Percentiles rank a stretch among this genome's conserved stretches.
Conservation (phyloP, 169 alveolate genomes). For the Amoebophrya sp. region DNA sequence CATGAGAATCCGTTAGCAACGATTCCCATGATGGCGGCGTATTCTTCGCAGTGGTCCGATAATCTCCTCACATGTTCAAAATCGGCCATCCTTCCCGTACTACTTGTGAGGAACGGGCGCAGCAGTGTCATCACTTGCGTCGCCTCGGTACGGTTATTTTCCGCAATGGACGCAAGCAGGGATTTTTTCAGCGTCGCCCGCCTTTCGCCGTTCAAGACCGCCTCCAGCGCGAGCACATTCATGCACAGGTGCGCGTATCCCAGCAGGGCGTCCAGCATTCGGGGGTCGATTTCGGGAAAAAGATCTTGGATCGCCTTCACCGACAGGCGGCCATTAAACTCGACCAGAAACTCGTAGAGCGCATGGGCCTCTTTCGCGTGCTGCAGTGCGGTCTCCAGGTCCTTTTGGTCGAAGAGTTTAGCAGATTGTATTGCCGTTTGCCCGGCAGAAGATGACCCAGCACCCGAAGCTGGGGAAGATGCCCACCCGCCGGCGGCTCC, state of each 20-base stretch:
- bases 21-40: not conserved
- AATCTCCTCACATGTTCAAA: not conserved
- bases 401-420: not conserved
- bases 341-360: not conserved
- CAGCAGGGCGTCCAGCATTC: not conserved
- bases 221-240: not conserved
- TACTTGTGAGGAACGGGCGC: not conserved
- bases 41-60: not conserved
- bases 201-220: not conserved
- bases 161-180: not conserved
- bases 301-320: not conserved
- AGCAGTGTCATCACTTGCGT: not conserved
- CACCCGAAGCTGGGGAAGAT: not conserved
- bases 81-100: not conserved
- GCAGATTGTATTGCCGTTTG: not conserved
- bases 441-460: not conserved
- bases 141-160: not conserved
- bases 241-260: not conserved
- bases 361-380: not conserved
- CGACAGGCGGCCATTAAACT: not conserved
- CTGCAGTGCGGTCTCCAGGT: not conserved
- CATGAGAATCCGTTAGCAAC: no score
- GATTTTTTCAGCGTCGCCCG: not conserved
- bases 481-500: not conserved
- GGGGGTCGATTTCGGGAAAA: not conserved